Evolutionary conservation across 2,329 filamentous ascomycete genomes (phyloP), one percentile per base, ranked within the genome.

Genomic region (Aspergillus neoniger): DNA sequence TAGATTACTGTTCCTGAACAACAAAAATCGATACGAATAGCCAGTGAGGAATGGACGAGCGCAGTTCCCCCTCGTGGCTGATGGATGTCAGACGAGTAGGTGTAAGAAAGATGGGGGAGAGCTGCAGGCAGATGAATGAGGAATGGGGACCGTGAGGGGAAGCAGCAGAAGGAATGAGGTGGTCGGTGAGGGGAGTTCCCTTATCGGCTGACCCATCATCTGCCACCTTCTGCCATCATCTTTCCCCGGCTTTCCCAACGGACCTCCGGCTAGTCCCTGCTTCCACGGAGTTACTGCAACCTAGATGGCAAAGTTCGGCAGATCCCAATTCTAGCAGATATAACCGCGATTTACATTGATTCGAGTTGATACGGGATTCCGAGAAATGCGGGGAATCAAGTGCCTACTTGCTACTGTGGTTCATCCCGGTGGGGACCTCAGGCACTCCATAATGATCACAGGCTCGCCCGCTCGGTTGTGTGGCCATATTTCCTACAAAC

Each of bases 121-220:
- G 49, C 50, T 51, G 25, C 28, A 36, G 44, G 32, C 15, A 47
- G 43, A 32, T 30, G 14, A 58, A 50, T 39, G 47, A 32, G 47
- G 48, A 41, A 55, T 62, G 63, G 57, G 63, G 66, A 62, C 62
- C 49, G 61, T 65, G 65, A 62, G 63, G 63, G 63, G 67, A 61
- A 55, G 57, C 39, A 30, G 30, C 48, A 57, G 57, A 48, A 12
- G 57, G 28, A 53, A 48, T 57, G 60, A 57, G 48, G 57, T 47
- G 30, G 28, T 25, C 32, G 32, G 55, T 19, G 49, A 28, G n/a
- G 14, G 21, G 17, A 49, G 15, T 30, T 28, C 9, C 21, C 23
- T 32, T 32, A 32, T 50, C 47, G 47, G 47, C 23, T 25, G 44
- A 23, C 17, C 41, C 21, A 43, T 8, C 25, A 28, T 28, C 7